Conservation (phyloP, 2,329 filamentous ascomycete genomes). For the Ophiognomonia clavigignenti-juglandacearum region DNA sequence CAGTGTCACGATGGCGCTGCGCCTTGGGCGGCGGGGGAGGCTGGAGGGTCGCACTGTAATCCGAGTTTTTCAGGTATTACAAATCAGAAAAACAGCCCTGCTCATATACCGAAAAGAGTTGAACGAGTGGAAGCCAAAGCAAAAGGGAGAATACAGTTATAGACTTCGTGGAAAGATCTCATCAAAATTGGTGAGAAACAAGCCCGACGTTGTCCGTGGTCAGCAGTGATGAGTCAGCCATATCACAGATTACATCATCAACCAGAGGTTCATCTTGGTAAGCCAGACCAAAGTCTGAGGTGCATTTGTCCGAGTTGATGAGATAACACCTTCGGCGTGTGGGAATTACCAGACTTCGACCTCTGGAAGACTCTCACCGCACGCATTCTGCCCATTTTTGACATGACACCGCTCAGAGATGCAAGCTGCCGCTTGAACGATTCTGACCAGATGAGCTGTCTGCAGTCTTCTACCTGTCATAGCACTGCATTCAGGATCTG, state of each 20-base stretch:
- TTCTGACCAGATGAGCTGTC: background rate
- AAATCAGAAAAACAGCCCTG: background rate
- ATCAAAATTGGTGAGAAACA: too few relatives aligned
- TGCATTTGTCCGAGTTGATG: too few relatives aligned
- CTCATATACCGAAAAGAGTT: background rate
- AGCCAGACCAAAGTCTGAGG: too few relatives aligned
- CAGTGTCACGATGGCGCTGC: background rate
- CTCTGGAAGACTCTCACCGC: too few relatives aligned
- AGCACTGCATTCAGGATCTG: background rate
- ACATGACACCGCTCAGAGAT: background rate
- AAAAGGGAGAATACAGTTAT: too few relatives aligned
- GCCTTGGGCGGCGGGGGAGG: background rate
- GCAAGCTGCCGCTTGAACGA: background rate
- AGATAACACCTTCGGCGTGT: too few relatives aligned
- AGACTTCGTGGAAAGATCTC: too few relatives aligned
- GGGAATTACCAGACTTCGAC: too few relatives aligned
- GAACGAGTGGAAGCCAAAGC: too few relatives aligned
- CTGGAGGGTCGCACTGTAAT: background rate
- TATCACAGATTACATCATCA: background rate
- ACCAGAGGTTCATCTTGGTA: background rate
- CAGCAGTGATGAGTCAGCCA: background rate
- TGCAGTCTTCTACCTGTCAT: background rate
- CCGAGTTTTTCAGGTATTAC: background rate
- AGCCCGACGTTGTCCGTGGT: too few relatives aligned
- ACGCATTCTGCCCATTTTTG: too few relatives aligned